A percentile compares a stretch with the other conserved stretches of the same genome.
Conservation (phyloP, 441 rosid genomes). For the Populus trichocarpa region DNA sequence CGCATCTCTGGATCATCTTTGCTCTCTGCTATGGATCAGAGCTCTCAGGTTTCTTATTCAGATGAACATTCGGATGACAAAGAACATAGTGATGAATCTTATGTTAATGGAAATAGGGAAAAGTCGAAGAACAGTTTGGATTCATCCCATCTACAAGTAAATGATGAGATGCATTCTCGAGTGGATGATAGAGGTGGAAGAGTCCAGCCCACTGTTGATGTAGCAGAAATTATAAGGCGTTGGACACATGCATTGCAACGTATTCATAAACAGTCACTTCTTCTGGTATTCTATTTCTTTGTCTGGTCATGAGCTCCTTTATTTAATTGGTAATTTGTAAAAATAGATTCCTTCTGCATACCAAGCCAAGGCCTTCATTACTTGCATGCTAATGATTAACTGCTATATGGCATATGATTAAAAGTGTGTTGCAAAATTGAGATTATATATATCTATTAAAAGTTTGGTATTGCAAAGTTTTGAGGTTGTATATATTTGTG, state of each 20-base stretch:
- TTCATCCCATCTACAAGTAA: constrained; percentile 45
- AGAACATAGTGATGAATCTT: constrained; percentile 60
- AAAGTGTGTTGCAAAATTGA: background rate
- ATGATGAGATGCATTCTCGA: constrained; percentile 66
- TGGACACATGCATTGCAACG: constrained; percentile 99
- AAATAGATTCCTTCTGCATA: background rate
- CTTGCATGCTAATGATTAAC: background rate
- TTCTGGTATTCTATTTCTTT: constrained; percentile 58
- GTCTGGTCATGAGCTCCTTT: constrained; percentile 1
- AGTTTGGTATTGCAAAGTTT: background rate
- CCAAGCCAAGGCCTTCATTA: background rate
- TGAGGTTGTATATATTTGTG: background rate
- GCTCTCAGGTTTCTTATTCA: constrained; percentile 77
- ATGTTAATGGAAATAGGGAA: constrained; percentile 36
- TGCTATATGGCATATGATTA: background rate
- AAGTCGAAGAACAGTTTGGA: constrained; percentile 42
- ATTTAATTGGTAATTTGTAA: constrained; percentile 6
- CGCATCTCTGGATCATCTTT: constrained; percentile 97
- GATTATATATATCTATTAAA: background rate
- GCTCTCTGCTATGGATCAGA: constrained; percentile 98
- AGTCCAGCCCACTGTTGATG: constrained; percentile 86
- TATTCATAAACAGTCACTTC: constrained; percentile 97
- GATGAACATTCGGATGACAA: constrained; percentile 63
- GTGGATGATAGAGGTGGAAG: constrained; percentile 93
- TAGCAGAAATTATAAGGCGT: constrained; percentile 96